These are phyloP conservation scores for Cyberlindnera galapagoensis DNA, from an alignment of 805 yeast species.

Conservation along the genomic window DNA sequence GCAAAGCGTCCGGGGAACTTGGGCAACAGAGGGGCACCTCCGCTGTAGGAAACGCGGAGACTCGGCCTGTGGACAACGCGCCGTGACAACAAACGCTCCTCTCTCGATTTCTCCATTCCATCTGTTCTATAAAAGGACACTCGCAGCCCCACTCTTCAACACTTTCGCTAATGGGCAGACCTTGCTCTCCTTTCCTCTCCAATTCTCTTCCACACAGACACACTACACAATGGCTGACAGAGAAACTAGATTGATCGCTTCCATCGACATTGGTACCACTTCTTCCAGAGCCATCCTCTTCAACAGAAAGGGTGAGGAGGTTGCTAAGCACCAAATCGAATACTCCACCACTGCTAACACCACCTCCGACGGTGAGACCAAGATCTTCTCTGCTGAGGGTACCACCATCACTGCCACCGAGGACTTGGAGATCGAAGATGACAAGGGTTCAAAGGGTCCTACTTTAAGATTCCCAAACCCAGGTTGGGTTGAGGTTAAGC, in stretches of 20 bases:
- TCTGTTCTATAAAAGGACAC: too few relatives aligned
- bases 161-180: too few relatives aligned
- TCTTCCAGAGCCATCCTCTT: slow-evolving; percentile 86
- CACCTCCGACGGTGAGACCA: slow-evolving; percentile 39
- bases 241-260: slow-evolving; percentile 38
- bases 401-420: slow-evolving; percentile 52
- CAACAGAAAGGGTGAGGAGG: slow-evolving; percentile 62
- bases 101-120: too few relatives aligned
- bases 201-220: too few relatives aligned
- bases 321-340: slow-evolving; percentile 87
- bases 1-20: too few relatives aligned
- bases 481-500: slow-evolving; percentile 95
- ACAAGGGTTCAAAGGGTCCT: slow-evolving; percentile 41
- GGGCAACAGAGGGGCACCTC: too few relatives aligned
- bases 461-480: slow-evolving; percentile 75
- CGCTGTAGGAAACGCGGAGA: too few relatives aligned
- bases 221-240: slow-evolving; percentile 20
- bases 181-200: too few relatives aligned
- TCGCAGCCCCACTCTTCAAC: too few relatives aligned
- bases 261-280: slow-evolving; percentile 89
- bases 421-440: slow-evolving; percentile 57
- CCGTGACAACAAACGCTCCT: too few relatives aligned
- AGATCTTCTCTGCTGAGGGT: slow-evolving; percentile 71
- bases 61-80: too few relatives aligned
- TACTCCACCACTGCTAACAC: slow-evolving; percentile 65